Evolutionary conservation across 2,329 filamentous ascomycete species (phyloP).

Genomic region (Penicillium rolfsii): DNA sequence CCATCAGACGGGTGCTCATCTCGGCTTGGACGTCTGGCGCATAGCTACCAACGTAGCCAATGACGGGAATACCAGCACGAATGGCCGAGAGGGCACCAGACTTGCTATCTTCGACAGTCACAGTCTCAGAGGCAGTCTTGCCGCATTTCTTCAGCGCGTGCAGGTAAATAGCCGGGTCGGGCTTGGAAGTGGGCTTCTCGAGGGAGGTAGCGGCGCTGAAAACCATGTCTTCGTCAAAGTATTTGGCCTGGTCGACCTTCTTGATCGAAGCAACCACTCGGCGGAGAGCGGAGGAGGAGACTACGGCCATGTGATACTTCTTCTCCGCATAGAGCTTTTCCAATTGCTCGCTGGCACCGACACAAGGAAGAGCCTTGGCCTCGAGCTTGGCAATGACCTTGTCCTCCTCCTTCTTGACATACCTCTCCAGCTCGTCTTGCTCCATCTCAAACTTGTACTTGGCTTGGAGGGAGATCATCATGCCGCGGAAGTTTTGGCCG

Average conservation of each 20-base stretch:
- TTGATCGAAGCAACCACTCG: constrained; percentile 77
- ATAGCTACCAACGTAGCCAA: constrained; percentile 86
- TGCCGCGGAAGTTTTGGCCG: constrained; percentile 92
- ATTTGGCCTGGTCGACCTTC: constrained; percentile 78
- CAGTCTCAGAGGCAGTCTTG: constrained; percentile 69
- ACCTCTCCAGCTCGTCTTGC: constrained; percentile 69
- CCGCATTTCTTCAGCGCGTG: constrained; percentile 74
- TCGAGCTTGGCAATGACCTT: constrained; percentile 80
- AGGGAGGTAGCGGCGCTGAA: constrained; percentile 83
- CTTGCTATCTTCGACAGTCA: constrained; percentile 88
- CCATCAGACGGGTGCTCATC: constrained; percentile 65
- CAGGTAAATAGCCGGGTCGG: constrained; percentile 85
- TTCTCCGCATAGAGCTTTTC: constrained; percentile 63
- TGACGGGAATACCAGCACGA: constrained; percentile 75
- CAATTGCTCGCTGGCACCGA: constrained; percentile 69
- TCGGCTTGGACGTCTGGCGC: constrained; percentile 62
- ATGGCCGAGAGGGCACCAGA: constrained; percentile 77
- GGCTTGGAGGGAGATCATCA: constrained; percentile 76
- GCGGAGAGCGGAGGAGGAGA: constrained; percentile 77
- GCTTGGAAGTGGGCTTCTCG: constrained; percentile 80
- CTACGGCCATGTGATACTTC: constrained; percentile 76
- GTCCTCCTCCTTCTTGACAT: constrained; percentile 77
- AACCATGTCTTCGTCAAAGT: constrained; percentile 73
- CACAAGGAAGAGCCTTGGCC: constrained; percentile 68
- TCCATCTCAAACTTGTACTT: constrained; percentile 74